These are phyloP conservation scores for Castanospermum australe DNA, from an alignment of 306 rosid species.

Conservation along the genomic window DNA sequence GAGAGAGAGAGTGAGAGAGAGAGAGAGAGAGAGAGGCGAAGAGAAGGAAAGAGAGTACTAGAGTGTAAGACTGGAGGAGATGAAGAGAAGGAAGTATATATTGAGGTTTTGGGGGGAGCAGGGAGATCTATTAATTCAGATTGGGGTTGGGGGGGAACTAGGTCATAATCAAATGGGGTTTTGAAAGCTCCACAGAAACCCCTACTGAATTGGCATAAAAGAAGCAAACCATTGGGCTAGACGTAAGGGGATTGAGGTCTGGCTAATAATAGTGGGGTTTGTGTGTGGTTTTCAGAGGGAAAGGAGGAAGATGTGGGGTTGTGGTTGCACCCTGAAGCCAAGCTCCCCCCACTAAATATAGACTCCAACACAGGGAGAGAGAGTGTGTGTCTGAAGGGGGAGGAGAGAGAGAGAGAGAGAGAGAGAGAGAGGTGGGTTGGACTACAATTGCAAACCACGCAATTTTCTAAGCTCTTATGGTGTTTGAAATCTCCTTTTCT, in stretches of 20 bases:
- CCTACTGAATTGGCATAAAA: conserved; percentile 62
- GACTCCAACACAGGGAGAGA: conserved; percentile 28
- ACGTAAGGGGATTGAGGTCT: conserved; percentile 29
- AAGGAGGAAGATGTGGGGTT: conserved; percentile 69
- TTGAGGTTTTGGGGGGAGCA: conserved; percentile 2
- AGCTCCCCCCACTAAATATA: conserved; percentile 60
- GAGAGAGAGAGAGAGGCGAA: too few relatives aligned
- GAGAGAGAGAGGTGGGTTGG: conserved; percentile 37
- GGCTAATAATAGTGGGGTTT: conserved; percentile 43
- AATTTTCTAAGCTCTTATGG: conserved; percentile 85
- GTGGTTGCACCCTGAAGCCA: conserved; percentile 53
- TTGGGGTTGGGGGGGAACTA: conserved; percentile 10
- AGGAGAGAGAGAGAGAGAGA: conserved; percentile 25
- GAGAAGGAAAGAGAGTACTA: conserved; percentile 1
- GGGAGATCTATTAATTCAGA: conserved; percentile 29
- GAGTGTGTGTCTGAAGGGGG: too few relatives aligned
- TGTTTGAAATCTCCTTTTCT: conserved; percentile 97
- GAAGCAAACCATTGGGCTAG: conserved; percentile 45
- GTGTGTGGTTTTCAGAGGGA: conserved; percentile 48
- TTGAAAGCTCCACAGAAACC: conserved; percentile 49
- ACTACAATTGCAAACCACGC: conserved; percentile 78
- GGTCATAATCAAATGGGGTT: conserved; percentile 53
- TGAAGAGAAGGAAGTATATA: conserved; percentile 21
- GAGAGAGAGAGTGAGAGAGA: too few relatives aligned
- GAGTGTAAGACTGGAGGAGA: conserved; percentile 19